Evolutionary conservation across 768 basidiomycete genomes (phyloP).

Genomic region (Nidula microcarpa): DNA sequence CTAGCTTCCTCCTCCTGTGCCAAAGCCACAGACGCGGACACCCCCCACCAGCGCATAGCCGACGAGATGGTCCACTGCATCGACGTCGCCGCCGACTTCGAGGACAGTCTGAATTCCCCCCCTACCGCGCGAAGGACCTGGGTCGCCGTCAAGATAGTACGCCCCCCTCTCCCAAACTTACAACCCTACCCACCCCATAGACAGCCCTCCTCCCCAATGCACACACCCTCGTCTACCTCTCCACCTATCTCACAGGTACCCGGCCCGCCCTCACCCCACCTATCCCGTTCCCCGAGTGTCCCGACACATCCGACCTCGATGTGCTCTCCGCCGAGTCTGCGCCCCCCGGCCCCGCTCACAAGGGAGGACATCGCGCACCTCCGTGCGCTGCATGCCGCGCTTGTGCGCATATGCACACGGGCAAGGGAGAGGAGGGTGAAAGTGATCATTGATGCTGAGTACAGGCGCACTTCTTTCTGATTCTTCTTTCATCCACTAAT

Average conservation of each 20-base stretch:
- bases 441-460: slow-evolving; percentile 83
- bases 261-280: slow-evolving; percentile 26
- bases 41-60: slow-evolving; percentile 59
- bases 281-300: slow-evolving; percentile 71
- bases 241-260: slow-evolving; percentile 48
- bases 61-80: slow-evolving; percentile 76
- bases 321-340: slow-evolving; percentile 28
- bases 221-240: slow-evolving; percentile 57
- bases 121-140: slow-evolving; percentile 53
- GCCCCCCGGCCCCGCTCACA: slow-evolving; percentile 28
- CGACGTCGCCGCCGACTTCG: slow-evolving; percentile 79
- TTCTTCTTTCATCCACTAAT: slow-evolving; percentile 3
- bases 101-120: slow-evolving; percentile 39
- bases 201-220: slow-evolving; percentile 69
- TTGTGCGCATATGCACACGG: slow-evolving; percentile 59
- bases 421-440: slow-evolving; percentile 63
- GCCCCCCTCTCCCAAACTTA: slow-evolving; percentile 16
- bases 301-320: slow-evolving; percentile 54
- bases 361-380: slow-evolving; percentile 58
- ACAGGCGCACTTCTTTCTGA: slow-evolving; percentile 42
- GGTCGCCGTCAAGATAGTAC: slow-evolving; percentile 82
- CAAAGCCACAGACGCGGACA: slow-evolving; percentile 17
- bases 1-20: background rate
- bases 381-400: slow-evolving; percentile 54
- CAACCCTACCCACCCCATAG: slow-evolving; percentile 24